Base-by-base conservation (phyloP, 108 stramenopile genomes). In the Licmophora abbreviata region DNA sequence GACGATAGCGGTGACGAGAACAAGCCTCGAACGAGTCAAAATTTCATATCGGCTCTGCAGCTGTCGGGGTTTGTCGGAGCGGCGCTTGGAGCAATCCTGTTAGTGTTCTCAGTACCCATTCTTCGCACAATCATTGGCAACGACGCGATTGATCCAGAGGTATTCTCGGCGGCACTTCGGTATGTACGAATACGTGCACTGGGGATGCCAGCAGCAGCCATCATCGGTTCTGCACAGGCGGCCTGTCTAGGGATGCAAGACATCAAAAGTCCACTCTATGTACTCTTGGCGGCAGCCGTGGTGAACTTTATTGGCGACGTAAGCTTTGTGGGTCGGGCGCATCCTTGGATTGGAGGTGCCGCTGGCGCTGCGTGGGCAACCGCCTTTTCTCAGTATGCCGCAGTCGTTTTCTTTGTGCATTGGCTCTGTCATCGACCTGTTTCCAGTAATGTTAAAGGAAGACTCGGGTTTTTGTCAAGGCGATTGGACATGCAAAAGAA, bases 311-410 rank as follows among this genome's bases (percentile, higher is more conserved):
- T 77, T 18, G 83, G 83, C 4, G 90, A 92, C 61, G 54, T 71
- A 29, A 24, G 72, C 1, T 68, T 92, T 49, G 88, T 90, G 1
- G 68, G 81, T 7, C 51, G 54, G 26, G 34, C 51, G 3, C 57
- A 79, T 56, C 50, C 62, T 0, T 71, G 69, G 66, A 64, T 89
- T 32, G 83, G 87, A 18, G 91, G 91, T 10, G 79, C 83, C 1
- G 81, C 84, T 0, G 91, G 91, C 27, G 91, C 91, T 2, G 85
- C 91, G 9, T 92, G 91, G 91, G 91, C 91, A 1, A 92, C 91
- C 3, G 78, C 79, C 22, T 71, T 88, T 40, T 79, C 76, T 36
- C 91, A 87, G 37, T 92, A 81, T 61, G 77, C 73, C 25, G 91
- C 85, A 0, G 49, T 87, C 10, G 56, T 55, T 3, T 53, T 88